Conservation (phyloP, 441 rosid species). For the Syzygium syzygioides region DNA sequence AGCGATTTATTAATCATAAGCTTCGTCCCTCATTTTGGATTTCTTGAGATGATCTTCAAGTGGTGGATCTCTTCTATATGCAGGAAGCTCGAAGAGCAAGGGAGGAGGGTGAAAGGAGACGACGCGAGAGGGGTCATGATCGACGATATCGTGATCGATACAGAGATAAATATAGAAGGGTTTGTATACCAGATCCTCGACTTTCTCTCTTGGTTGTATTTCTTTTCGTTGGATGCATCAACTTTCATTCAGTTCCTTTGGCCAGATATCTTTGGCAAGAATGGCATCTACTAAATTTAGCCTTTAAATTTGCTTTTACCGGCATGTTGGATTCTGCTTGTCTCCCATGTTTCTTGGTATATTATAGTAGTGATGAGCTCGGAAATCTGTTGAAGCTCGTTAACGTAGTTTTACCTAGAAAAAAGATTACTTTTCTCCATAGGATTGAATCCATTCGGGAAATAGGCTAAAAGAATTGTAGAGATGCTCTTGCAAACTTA, state of each 20-base stretch:
- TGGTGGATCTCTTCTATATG: not conserved
- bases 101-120: conserved; percentile 27
- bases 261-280: not conserved
- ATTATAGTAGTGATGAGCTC: not conserved
- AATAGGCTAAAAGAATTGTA: not conserved
- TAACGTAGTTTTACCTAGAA: not conserved
- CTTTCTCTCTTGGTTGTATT: not conserved
- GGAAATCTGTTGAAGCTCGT: not conserved
- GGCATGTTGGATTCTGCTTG: not conserved
- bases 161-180: conserved; percentile 41
- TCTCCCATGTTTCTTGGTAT: not conserved
- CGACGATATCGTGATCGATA: conserved; percentile 26
- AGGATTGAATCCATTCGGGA: not conserved
- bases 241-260: not conserved
- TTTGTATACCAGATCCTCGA: conserved; percentile 1
- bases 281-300: not conserved
- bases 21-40: not conserved
- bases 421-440: not conserved
- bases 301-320: not conserved
- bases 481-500: not conserved
- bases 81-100: conserved; percentile 24
- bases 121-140: conserved; percentile 45
- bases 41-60: not conserved
- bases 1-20: not conserved
- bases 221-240: not conserved